Evolutionary conservation across 768 basidiomycete genomes (phyloP).

Genomic region (Tylopilus rubrobrunneus): DNA sequence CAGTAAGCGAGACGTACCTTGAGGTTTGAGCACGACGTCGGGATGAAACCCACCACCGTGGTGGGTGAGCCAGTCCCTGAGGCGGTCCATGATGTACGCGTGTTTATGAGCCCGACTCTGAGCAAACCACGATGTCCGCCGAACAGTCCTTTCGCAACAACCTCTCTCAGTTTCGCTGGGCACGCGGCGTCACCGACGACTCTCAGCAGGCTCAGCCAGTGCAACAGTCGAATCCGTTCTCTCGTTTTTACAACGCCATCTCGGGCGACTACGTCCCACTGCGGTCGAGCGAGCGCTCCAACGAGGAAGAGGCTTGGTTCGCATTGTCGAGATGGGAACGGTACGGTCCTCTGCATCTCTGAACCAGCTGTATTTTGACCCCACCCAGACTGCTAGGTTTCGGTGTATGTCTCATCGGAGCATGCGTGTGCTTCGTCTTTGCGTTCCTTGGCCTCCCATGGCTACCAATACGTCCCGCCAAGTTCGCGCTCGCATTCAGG

Average conservation of each 20-base stretch:
- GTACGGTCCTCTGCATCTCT: conserved; percentile 30
- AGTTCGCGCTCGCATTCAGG: conserved; percentile 91
- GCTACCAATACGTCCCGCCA: conserved; percentile 72
- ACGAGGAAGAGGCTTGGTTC: conserved; percentile 97
- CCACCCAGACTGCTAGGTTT: conserved; percentile 78
- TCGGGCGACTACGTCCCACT: conserved; percentile 88
- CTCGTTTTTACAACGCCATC: conserved; percentile 82
- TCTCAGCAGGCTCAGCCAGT: conserved; percentile 46
- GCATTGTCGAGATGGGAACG: conserved; percentile 92
- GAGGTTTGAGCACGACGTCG: too few species aligned
- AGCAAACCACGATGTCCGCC: conserved; percentile 16
- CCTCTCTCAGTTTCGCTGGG: conserved; percentile 87
- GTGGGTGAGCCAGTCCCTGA: conserved; percentile 48
- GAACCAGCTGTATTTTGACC: neutral
- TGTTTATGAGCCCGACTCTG: neutral
- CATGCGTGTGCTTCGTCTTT: conserved; percentile 89
- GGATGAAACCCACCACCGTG: conserved; percentile 37
- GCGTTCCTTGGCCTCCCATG: conserved; percentile 77
- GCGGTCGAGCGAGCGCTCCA: conserved; percentile 72
- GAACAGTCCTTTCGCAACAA: conserved; percentile 73
- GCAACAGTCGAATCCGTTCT: conserved; percentile 60
- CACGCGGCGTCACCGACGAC: conserved; percentile 67
- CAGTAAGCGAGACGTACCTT: too few species aligned
- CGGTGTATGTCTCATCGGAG: conserved; percentile 83
- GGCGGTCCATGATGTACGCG: conserved; percentile 13